Conservation (phyloP, 148 eudicot species). For the Rhododendron griersonianum region DNA sequence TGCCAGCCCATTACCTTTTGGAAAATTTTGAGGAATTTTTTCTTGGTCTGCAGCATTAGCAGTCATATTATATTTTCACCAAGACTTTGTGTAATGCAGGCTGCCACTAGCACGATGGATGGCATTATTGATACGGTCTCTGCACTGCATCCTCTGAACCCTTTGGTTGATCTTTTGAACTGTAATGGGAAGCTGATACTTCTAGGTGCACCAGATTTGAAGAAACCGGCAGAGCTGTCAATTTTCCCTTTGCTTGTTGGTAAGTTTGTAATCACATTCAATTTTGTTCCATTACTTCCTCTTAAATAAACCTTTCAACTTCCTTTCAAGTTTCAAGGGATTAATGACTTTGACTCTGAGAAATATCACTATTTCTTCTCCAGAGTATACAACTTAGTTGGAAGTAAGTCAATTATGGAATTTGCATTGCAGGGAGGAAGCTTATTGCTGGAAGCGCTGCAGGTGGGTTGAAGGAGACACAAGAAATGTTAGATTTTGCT, state of each 20-base stretch:
- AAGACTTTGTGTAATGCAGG: neutral
- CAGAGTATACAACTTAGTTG: neutral
- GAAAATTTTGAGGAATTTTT: no score
- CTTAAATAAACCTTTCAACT: neutral
- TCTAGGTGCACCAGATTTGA: neutral
- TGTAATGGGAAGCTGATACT: constrained; percentile 6
- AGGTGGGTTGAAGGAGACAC: constrained; percentile 15
- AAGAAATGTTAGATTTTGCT: constrained; percentile 18
- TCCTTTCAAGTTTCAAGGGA: neutral
- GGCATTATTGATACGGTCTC: constrained; percentile 15
- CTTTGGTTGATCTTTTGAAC: constrained; percentile 7
- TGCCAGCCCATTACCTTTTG: neutral
- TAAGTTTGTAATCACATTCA: constrained; percentile 3
- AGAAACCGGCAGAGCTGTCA: constrained; percentile 4
- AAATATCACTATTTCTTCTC: neutral
- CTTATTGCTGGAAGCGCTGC: neutral
- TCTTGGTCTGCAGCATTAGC: no score
- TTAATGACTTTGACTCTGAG: neutral
- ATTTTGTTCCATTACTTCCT: neutral
- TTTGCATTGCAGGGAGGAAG: constrained; percentile 12
- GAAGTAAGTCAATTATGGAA: neutral
- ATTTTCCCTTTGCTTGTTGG: constrained; percentile 11
- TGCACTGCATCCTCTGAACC: neutral
- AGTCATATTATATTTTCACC: no score
- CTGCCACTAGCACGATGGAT: constrained; percentile 8